Evolutionary conservation across 495 filamentous ascomycete species (phyloP), one percentile per base, ranked within the genome.

Genomic region (Xylaria acuta): DNA sequence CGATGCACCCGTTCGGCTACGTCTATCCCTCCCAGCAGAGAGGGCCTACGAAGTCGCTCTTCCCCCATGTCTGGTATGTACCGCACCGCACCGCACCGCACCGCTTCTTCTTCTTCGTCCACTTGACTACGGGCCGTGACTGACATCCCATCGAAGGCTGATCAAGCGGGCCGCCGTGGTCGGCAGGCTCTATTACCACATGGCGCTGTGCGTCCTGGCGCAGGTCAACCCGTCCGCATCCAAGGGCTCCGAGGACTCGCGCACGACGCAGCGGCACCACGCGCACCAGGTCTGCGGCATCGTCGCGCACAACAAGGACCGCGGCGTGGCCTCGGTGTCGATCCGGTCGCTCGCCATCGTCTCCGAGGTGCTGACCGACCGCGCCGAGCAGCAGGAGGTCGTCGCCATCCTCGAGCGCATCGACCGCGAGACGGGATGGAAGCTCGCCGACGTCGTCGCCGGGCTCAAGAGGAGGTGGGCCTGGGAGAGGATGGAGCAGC

Each of bases 181-280:
- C 51, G 94, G 92, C 12, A 89, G 93, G 12, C 86, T 98, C n/a
- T 94, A 97, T 73, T 98, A 97, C 78, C 95, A 98, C 76, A 95
- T 92, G 0, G 88, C 92, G 38, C 90, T 94, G 80, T 90, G 91
- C 68, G 78, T 97, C 12, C 86, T 98, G n/a, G 87, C 92, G 3
- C 93, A 94, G 74, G 90, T 88, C 30, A 90, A 98, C 78, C 95
- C 95, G 0, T 80, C 83, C 22, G 78, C 76, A 0, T 74, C 72
- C 20, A 77, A 88, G 22, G 85, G 87, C 51, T 86, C 86, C 14
- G 85, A 89, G 5, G 91, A 94, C 69, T 93, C 95, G 88, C 88
- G 84, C 53, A 85, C 88, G 16, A 84, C 91, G 70, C 89, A 92
- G 75, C 84, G 90, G 65, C 84, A 85, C 56, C 93, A 98, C 79